phyloP scores from a whole-genome alignment of 345 rosid species.

The Hypericum perforatum region DNA sequence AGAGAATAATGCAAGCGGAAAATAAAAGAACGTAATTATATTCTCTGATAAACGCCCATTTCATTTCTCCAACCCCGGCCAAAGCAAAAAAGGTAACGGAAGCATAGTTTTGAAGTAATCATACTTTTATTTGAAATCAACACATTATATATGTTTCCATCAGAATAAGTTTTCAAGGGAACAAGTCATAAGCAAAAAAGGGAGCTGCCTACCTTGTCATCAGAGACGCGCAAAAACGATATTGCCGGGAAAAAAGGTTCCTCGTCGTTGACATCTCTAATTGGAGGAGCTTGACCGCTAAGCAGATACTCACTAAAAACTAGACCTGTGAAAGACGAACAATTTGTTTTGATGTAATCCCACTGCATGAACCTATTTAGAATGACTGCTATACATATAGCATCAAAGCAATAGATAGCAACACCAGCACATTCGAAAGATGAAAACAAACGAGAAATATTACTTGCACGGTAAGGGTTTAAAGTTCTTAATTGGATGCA shows the following conservation, averaged over 20 bases:
- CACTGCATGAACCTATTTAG: no score
- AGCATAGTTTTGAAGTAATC: no score
- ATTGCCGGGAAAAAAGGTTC: constrained; percentile 82
- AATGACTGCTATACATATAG: no score
- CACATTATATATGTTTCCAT: no score
- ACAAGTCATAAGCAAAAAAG: background rate
- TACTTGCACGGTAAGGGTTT: constrained; percentile 97
- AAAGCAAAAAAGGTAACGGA: no score
- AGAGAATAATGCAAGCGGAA: background rate
- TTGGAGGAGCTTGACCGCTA: constrained; percentile 83
- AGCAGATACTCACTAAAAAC: constrained; percentile 90
- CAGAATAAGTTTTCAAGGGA: no score
- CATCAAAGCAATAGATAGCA: background rate
- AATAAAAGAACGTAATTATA: constrained; percentile 3
- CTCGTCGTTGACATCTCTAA: constrained; percentile 89
- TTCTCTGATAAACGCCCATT: no score
- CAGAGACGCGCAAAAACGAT: constrained; percentile 31
- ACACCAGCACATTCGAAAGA: background rate
- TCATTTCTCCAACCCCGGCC: no score
- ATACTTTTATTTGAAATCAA: no score
- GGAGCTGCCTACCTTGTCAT: constrained; percentile 25
- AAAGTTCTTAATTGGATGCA: constrained; percentile 86
- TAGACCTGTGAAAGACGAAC: constrained; percentile 40
- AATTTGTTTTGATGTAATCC: no score
- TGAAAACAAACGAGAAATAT: constrained; percentile 16